phyloP scores from a whole-genome alignment of 2,329 filamentous ascomycete species.

The Botryotinia globosa region DNA sequence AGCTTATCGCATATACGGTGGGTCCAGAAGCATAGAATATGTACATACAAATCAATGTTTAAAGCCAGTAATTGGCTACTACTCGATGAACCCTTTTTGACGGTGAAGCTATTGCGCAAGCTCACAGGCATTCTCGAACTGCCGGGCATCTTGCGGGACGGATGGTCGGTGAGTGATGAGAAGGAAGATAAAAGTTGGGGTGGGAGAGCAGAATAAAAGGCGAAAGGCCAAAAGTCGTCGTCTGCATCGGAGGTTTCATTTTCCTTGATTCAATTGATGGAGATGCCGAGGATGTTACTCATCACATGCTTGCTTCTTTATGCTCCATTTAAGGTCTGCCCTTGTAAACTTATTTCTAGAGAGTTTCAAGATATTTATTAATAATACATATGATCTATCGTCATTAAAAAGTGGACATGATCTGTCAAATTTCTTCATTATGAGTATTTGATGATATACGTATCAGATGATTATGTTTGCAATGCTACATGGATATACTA shows the following conservation, averaged over 20 bases:
- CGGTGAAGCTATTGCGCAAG: constrained; percentile 64
- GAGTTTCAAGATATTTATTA: background rate
- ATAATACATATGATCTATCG: background rate
- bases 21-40: constrained; percentile 11
- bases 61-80: constrained; percentile 55
- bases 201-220: background rate
- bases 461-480: background rate
- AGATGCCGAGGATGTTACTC: constrained; percentile 20
- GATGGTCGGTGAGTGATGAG: constrained; percentile 9
- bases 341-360: constrained; percentile 9
- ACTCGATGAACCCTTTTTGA: constrained; percentile 55
- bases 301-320: constrained; percentile 21
- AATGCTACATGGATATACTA: constrained; percentile 2
- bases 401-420: constrained; percentile 5
- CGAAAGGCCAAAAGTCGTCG: constrained; percentile 12
- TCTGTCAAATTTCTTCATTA: background rate
- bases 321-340: constrained; percentile 8
- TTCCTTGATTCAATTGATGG: constrained; percentile 13
- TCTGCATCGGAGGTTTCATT: constrained; percentile 7
- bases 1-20: constrained; percentile 10
- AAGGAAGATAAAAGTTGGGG: constrained; percentile 1
- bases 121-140: constrained; percentile 69
- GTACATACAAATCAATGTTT: constrained; percentile 66
- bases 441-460: background rate
- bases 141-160: constrained; percentile 53